Conservation (phyloP, 768 basidiomycete species). For the Leccinellum albellum region DNA sequence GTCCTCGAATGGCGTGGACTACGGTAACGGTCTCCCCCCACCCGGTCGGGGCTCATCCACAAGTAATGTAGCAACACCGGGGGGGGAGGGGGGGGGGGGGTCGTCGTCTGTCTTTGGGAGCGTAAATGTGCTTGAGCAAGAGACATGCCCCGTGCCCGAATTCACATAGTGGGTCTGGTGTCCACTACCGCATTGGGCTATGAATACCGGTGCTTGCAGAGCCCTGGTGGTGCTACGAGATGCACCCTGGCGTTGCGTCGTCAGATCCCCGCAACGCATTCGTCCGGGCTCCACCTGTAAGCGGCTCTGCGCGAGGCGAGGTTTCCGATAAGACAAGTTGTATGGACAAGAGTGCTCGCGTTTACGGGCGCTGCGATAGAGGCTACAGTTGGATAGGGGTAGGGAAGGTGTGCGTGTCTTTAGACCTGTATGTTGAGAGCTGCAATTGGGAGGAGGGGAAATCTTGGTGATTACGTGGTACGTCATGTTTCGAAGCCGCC, state of each 20-base stretch:
- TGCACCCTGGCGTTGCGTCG: conserved; percentile 22
- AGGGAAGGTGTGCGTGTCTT: conserved; percentile 17
- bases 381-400: conserved; percentile 27
- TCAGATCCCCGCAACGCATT: conserved; percentile 16
- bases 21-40: conserved; percentile 24
- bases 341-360: conserved; percentile 22
- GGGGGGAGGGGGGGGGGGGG: no score
- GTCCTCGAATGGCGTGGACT: conserved; percentile 3
- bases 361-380: conserved; percentile 23
- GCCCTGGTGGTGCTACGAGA: conserved; percentile 6
- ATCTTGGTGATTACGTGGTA: conserved; percentile 51
- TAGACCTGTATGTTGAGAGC: conserved; percentile 24
- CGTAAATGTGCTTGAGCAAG: conserved; percentile 7
- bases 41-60: conserved; percentile 25
- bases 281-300: not conserved
- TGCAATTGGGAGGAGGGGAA: conserved; percentile 22
- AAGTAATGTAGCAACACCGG: conserved; percentile 12
- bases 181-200: conserved; percentile 8
- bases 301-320: conserved; percentile 2
- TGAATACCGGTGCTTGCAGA: conserved; percentile 3
- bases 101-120: conserved; percentile 6
- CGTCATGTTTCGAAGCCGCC: conserved; percentile 17
- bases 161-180: not conserved
- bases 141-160: conserved; percentile 6
- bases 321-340: conserved; percentile 5